A percentile compares a stretch with the other conserved stretches of the same genome.
phyloP scores from a whole-genome alignment of 2,329 filamentous ascomycete genomes.

The Fusarium napiforme region DNA sequence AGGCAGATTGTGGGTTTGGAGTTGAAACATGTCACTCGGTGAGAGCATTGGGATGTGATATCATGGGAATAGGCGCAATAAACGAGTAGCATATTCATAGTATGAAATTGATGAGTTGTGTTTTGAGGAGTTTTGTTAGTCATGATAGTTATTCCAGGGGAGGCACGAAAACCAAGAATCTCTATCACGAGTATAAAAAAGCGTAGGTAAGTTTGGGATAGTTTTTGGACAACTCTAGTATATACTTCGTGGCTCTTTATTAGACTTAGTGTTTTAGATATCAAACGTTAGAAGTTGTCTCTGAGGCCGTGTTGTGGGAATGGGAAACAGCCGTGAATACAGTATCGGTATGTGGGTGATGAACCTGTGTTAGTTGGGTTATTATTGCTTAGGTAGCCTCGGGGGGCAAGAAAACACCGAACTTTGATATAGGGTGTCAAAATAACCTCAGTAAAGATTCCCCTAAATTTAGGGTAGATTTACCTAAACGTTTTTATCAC shows the following conservation, averaged over 20 bases:
- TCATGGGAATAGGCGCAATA: constrained; percentile 22
- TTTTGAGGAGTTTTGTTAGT: not conserved
- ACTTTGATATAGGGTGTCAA: too few relatives aligned
- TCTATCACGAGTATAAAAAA: not conserved
- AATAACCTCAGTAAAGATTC: too few relatives aligned
- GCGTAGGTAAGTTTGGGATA: not conserved
- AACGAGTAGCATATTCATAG: constrained; percentile 5
- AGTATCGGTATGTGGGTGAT: not conserved
- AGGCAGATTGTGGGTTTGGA: constrained; percentile 11
- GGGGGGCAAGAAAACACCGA: too few relatives aligned
- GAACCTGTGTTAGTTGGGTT: not conserved
- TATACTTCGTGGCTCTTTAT: not conserved
- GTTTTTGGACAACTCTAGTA: not conserved
- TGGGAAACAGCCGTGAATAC: not conserved
- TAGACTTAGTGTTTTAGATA: too few relatives aligned
- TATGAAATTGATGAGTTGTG: not conserved
- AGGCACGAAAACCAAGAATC: not conserved
- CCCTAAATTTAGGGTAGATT: too few relatives aligned
- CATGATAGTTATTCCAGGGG: not conserved
- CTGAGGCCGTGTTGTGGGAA: not conserved
- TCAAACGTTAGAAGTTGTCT: not conserved
- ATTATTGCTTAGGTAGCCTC: not conserved
- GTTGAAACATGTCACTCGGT: constrained; percentile 15
- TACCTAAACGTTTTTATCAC: too few relatives aligned
- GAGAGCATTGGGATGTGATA: not conserved